Evolutionary conservation across 805 yeast species (phyloP), one percentile per base, ranked within the genome.

Genomic region (Candida tallmaniae): DNA sequence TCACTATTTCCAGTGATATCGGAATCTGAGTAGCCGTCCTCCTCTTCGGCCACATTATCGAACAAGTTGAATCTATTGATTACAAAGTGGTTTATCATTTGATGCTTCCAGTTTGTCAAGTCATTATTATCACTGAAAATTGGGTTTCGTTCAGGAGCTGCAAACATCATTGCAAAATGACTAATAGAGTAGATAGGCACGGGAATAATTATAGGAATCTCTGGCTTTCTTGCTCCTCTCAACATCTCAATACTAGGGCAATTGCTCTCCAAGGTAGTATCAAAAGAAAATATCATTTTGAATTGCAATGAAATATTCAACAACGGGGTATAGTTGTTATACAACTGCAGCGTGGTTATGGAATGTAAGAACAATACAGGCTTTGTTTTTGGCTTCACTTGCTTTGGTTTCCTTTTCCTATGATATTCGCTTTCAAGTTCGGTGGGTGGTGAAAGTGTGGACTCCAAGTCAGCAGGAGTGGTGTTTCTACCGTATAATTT

Each of bases 401-500:
- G 3, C 11, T 31, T 13, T 10, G 31, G 22, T 14, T 30, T 34
- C 18, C 24, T 27, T 21, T 39, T 39, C 10, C 41, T 23, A n/a
- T 32, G 37, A 14, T 35, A 35, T 25, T 37, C 42, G 15, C 14
- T 24, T 23, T 43, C 47, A 11, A 36, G 18, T 9, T 21, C 28
- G 10, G 23, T 18, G 3, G 16, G 28, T 14, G 36, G 12, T 10
- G 31, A 10, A 23, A n/a, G 24, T 15, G 25, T 9, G 14, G 18
- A 16, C 15, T 35, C 16, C 12, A 15, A 21, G 10, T 34, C 34
- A 11, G 46, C 39, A n/a, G 29, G 24, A 10, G 36, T 25, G 20
- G 31, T 32, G 20, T 40, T 39, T 26, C 62, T 69, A 22, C 73
- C 76, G 43, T 68, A 73, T 16, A 81, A 55, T 13, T 80, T 73